These are phyloP conservation scores for Dactylellina parvicollis DNA, from an alignment of 2,329 filamentous ascomycete genomes.

Conservation along the genomic window DNA sequence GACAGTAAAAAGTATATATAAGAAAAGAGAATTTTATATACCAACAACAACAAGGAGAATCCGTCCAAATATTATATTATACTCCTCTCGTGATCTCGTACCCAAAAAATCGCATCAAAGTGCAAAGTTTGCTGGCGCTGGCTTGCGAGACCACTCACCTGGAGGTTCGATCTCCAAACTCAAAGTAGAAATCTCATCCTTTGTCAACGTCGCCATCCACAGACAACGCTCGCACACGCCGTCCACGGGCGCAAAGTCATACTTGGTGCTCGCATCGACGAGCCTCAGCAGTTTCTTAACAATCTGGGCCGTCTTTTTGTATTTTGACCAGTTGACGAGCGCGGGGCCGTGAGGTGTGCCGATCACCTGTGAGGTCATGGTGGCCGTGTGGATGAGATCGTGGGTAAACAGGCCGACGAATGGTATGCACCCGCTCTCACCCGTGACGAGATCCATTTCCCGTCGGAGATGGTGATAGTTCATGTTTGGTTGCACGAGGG, in stretches of 20 bases:
- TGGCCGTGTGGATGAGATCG: slow-evolving; percentile 82
- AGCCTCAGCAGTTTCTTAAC: slow-evolving; percentile 81
- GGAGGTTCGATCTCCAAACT: slow-evolving; percentile 56
- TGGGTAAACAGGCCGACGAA: slow-evolving; percentile 86
- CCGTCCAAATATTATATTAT: too few species aligned
- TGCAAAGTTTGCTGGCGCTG: too few species aligned
- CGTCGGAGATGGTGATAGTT: slow-evolving; percentile 80
- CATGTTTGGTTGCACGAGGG: slow-evolving; percentile 76
- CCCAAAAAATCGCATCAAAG: too few species aligned
- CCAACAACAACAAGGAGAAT: not conserved
- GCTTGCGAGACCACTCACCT: too few species aligned
- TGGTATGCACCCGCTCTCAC: slow-evolving; percentile 79
- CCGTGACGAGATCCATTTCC: slow-evolving; percentile 76
- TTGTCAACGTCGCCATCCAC: slow-evolving; percentile 81
- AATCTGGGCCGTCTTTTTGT: slow-evolving; percentile 77
- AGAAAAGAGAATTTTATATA: slow-evolving; percentile 7
- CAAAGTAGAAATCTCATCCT: slow-evolving; percentile 72
- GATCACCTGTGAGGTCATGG: slow-evolving; percentile 78
- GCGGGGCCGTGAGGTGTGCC: slow-evolving; percentile 73
- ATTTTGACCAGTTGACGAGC: slow-evolving; percentile 84
- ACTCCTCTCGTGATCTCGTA: too few species aligned
- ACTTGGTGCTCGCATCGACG: slow-evolving; percentile 80
- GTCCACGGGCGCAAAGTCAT: slow-evolving; percentile 77
- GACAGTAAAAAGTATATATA: slow-evolving; percentile 22
- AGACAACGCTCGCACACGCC: slow-evolving; percentile 81